Base-by-base conservation (phyloP, 495 filamentous ascomycete genomes). In the Annulohypoxylon stygium region DNA sequence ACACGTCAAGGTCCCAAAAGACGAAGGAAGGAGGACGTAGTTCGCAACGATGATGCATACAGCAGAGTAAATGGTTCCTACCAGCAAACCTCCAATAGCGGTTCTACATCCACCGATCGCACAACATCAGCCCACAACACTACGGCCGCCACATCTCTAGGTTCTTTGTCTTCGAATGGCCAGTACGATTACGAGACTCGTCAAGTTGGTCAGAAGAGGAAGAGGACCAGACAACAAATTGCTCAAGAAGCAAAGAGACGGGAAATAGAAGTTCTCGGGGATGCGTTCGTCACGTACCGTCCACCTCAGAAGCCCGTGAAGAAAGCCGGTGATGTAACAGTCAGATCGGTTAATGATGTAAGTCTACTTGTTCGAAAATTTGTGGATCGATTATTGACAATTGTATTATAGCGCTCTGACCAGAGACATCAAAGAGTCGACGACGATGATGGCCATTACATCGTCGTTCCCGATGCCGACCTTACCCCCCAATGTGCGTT, bases 381-480 rank as follows among this genome's bases (percentile, higher is more conserved):
- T 61, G 51, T 61, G 41, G 50, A 48, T 36, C 68, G 33, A 48
- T 75, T 54, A 72, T 48, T 66, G 9, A 48, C 54, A 33, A 57
- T 65, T 18, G 10, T 54, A 20, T 53, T 60, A 41, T 69, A 88
- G 86, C 80, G 78, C n/a, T 78, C 84, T 18, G 79, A 81, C 18
- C 83, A 78, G 81, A 92, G 78, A 87, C 90, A 82, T 34, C 75
- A 75, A 33, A 82, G 85, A 55, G 90, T 93, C 57, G 96, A 99
- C 74, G 96, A 98, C 69, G 94, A 98, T 51, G 96, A 99, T 75
- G 96, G 96, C 14, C 96, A 99, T 78, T 98, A 97, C 76, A 92
- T 97, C 74, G 94, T 99, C 12, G 88, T 90, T 2, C 91, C 93
- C 41, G 92, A 97, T 65, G 91, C 90, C 14, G 87, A 90, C 67